Evolutionary conservation across 2,329 filamentous ascomycete genomes (phyloP).

Genomic region (Epichloe sp.): DNA sequence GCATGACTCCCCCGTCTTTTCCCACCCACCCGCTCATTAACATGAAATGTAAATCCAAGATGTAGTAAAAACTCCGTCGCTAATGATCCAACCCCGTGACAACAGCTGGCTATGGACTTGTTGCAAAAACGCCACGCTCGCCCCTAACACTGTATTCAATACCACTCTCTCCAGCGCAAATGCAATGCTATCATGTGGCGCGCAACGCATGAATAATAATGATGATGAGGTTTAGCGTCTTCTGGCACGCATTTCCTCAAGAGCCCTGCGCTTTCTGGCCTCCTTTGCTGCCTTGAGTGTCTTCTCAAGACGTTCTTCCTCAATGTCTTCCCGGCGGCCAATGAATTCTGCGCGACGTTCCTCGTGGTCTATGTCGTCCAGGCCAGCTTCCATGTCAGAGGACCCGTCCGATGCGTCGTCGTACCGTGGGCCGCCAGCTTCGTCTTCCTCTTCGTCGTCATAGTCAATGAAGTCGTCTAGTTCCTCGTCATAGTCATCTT

Average conservation of each 20-base stretch:
- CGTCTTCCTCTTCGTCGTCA: conserved; percentile 43
- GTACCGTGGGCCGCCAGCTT: conserved; percentile 28
- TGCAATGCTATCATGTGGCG: not conserved
- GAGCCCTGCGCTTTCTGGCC: conserved; percentile 32
- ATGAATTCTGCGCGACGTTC: conserved; percentile 48
- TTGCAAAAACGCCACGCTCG: not conserved
- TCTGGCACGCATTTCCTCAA: conserved; percentile 22
- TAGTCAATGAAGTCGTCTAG: conserved; percentile 50
- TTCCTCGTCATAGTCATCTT: conserved; percentile 51
- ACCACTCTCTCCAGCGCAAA: not conserved
- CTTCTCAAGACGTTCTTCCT: conserved; percentile 50
- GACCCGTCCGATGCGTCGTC: conserved; percentile 52
- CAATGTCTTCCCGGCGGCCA: conserved; percentile 54
- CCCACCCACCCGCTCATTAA: not conserved
- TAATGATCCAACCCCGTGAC: conserved; percentile 16
- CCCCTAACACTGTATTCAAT: not conserved
- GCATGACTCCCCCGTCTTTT: not conserved
- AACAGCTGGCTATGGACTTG: not conserved
- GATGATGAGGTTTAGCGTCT: conserved; percentile 11
- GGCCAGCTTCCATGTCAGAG: conserved; percentile 67
- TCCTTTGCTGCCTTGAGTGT: conserved; percentile 50
- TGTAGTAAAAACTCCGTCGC: conserved; percentile 24
- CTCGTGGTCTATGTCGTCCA: conserved; percentile 61
- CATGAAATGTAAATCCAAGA: not conserved
- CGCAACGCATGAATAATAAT: not conserved